Conservation (phyloP, 768 basidiomycete species). For the Boletellus emodensis region DNA sequence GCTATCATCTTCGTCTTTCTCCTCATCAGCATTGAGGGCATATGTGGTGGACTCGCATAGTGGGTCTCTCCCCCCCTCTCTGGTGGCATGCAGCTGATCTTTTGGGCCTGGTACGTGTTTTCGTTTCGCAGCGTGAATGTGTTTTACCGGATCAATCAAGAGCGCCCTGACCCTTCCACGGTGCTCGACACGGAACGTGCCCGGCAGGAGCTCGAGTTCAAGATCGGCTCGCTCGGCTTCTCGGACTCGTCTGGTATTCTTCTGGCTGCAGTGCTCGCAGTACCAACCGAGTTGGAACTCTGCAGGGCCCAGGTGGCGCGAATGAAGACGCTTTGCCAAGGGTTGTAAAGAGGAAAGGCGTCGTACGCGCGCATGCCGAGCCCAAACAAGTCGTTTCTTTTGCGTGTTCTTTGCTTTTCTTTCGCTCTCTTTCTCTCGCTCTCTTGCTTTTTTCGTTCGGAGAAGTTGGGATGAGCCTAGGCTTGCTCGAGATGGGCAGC, state of each 20-base stretch:
- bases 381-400: too few relatives aligned
- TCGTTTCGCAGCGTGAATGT: constrained; percentile 67
- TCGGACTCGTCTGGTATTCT: constrained; percentile 74
- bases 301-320: constrained; percentile 68
- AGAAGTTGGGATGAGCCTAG: too few relatives aligned
- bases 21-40: constrained; percentile 82
- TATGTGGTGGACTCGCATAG: constrained; percentile 94
- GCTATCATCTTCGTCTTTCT: constrained; percentile 65
- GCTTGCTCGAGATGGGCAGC: too few relatives aligned
- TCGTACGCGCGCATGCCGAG: background rate
- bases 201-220: constrained; percentile 80
- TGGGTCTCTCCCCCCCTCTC: constrained; percentile 33
- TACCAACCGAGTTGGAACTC: constrained; percentile 61
- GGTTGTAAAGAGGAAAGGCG: constrained; percentile 36
- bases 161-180: constrained; percentile 46
- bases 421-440: too few relatives aligned
- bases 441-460: too few relatives aligned
- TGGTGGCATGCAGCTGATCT: background rate
- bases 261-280: constrained; percentile 37
- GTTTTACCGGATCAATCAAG: constrained; percentile 80
- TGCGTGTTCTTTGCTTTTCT: too few relatives aligned
- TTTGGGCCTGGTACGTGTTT: background rate
- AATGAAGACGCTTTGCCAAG: constrained; percentile 68
- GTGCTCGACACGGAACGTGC: constrained; percentile 53
- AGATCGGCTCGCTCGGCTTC: constrained; percentile 87